Evolutionary conservation across 108 stramenopile species (phyloP), one percentile per base, ranked within the genome.

Genomic region (Fragilaria crotonensis): DNA sequence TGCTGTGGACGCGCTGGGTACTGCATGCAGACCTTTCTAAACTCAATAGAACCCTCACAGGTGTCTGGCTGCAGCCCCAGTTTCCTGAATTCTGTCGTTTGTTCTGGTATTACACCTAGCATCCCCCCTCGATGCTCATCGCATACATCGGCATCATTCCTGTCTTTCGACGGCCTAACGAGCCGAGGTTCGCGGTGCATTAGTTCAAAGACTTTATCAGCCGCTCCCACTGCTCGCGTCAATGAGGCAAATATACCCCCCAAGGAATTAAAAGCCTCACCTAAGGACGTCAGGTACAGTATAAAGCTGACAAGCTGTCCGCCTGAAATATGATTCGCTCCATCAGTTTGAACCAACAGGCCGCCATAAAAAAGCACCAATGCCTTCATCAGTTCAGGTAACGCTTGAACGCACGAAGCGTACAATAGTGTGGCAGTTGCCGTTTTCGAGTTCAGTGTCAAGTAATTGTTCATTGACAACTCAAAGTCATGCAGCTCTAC

Each of bases 341-440:
- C 72, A 50, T 72, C 71, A n/a, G n/a, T n/a, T 25, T 73, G 65
- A 14, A 83, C 73, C 48, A 84, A 28, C 53, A 80, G 54, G 1
- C 87, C 87, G 0, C 93, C 93, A 59, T 86, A 91, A 67, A 84
- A 87, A 3, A 94, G 76, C 33, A 88, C 76, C 17, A 83, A 19
- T 19, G 82, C 86, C 25, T 76, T 89, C 7, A 89, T 77, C 3
- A 85, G 72, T 29, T 84, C 73, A 1, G 90, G 90, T 25, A 95
- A 58, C 44, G 84, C 64, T 17, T 80, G 83, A 18, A 67, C 58
- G 47, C 62, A 61, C 28, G 73, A 58, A 28, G 77, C 74, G 68
- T 89, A 94, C 11, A 76, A 66, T 19, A 60, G 48, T 57, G 89
- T 91, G 0, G 84, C 82, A 7, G 67, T 30, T 4, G 84, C 79